Conservation (phyloP, 2,329 filamentous ascomycete species). For the Dothiorella sarmentorum region DNA sequence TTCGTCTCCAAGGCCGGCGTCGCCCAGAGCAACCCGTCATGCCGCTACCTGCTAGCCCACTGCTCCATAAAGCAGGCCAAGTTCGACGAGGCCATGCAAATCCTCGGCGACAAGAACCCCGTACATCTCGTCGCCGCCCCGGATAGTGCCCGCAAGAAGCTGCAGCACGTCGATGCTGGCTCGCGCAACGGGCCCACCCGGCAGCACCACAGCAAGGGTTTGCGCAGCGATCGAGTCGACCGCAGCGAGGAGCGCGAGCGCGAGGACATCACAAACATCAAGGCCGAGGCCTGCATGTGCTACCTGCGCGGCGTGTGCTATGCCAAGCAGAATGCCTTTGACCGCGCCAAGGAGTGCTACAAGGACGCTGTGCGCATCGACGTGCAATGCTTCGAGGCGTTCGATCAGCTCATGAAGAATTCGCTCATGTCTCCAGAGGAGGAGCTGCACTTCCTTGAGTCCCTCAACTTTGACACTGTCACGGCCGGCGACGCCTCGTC, state of each 20-base stretch:
- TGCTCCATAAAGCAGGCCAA: conserved; percentile 90
- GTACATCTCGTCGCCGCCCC: conserved; percentile 73
- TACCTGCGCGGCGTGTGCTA: conserved; percentile 91
- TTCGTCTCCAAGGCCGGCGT: conserved; percentile 76
- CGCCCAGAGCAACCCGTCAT: conserved; percentile 75
- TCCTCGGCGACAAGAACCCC: conserved; percentile 93
- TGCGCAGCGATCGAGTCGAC: conserved; percentile 52
- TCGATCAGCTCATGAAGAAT: conserved; percentile 97
- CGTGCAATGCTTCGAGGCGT: conserved; percentile 96
- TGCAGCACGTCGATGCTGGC: conserved; percentile 61
- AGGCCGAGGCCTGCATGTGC: conserved; percentile 96
- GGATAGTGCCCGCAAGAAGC: conserved; percentile 65
- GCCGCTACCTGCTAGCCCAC: conserved; percentile 87
- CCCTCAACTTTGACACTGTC: conserved; percentile 85
- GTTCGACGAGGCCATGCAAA: conserved; percentile 79
- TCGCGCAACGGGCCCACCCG: conserved; percentile 36
- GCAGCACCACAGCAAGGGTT: conserved; percentile 40
- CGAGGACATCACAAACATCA: conserved; percentile 71
- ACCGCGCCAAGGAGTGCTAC: conserved; percentile 96
- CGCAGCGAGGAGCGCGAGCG: conserved; percentile 60
- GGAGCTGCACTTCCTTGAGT: conserved; percentile 84
- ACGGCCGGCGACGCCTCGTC: conserved; percentile 62
- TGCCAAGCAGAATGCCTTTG: conserved; percentile 95
- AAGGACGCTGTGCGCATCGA: conserved; percentile 96
- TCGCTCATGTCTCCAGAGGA: conserved; percentile 84